Evolutionary conservation across 345 rosid genomes (phyloP).

Genomic region (Erucastrum elatum): DNA sequence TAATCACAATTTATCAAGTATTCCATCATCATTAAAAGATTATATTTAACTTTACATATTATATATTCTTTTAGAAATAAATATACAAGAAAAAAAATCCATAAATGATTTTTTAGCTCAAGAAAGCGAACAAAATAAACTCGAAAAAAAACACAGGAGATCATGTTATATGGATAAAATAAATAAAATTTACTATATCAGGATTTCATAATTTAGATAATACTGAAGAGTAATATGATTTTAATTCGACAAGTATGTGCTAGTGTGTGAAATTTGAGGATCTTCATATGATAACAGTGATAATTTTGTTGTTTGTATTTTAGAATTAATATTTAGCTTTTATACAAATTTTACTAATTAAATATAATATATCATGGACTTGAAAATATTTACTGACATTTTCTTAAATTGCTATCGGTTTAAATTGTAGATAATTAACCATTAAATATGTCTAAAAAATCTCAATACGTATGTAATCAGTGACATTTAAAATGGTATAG

Average conservation of each 20-base stretch:
- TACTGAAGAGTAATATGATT: neutral
- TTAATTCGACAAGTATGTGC: too few species aligned
- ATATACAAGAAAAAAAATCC: neutral
- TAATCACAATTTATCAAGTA: neutral
- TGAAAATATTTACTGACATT: neutral
- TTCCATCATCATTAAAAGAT: neutral
- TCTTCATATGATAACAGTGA: too few species aligned
- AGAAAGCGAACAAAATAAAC: neutral
- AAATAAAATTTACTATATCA: neutral
- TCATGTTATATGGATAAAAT: neutral
- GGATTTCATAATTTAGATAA: neutral
- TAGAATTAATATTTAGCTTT: neutral
- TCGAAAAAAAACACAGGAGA: neutral
- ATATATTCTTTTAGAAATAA: neutral
- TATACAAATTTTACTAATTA: neutral
- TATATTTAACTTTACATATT: neutral
- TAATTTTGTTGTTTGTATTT: neutral
- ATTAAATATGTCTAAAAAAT: neutral
- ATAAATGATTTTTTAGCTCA: neutral
- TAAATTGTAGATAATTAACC: neutral
- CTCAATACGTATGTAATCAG: neutral
- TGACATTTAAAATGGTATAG: neutral
- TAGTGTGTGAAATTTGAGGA: too few species aligned
- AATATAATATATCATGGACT: too few species aligned
- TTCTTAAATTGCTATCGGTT: neutral